Evolutionary conservation across 1,284 basidiomycete species (phyloP).

Genomic region (Cutaneotrichosporon cutaneum): DNA sequence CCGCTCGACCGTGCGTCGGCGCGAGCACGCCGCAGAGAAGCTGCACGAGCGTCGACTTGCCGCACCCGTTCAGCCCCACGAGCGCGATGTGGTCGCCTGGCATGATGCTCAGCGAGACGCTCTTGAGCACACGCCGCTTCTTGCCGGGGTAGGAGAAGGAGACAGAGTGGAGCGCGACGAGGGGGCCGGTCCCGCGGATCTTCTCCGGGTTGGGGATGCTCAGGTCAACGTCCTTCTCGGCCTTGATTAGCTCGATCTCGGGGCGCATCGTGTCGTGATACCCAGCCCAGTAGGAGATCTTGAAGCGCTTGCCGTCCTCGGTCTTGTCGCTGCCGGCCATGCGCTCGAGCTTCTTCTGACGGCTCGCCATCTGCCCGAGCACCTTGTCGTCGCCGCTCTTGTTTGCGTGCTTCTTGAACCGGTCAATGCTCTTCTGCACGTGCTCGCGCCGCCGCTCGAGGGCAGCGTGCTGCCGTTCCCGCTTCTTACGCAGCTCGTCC

Average conservation of each 20-base stretch:
- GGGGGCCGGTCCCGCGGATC: conserved; percentile 58
- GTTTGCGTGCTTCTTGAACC: conserved; percentile 23
- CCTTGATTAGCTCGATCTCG: conserved; percentile 58
- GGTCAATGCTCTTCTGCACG: conserved; percentile 25
- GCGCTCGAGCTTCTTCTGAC: conserved; percentile 65
- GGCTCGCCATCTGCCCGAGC: conserved; percentile 54
- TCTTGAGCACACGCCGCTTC: conserved; percentile 55
- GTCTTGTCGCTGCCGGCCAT: conserved; percentile 60
- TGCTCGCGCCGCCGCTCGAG: conserved; percentile 61
- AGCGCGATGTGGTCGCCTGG: conserved; percentile 62
- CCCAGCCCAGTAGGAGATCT: conserved; percentile 60
- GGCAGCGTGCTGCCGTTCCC: conserved; percentile 59
- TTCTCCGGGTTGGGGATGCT: conserved; percentile 55
- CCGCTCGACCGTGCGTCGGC: conserved; percentile 60
- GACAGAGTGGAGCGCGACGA: conserved; percentile 60
- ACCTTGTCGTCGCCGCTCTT: conserved; percentile 22
- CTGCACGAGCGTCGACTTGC: conserved; percentile 65
- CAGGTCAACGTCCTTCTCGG: conserved; percentile 58
- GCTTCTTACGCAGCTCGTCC: conserved; percentile 51
- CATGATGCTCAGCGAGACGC: conserved; percentile 61
- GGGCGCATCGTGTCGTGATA: conserved; percentile 56
- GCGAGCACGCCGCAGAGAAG: conserved; percentile 59
- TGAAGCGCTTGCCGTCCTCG: conserved; percentile 60
- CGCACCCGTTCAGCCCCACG: conserved; percentile 60
- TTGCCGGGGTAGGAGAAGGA: conserved; percentile 54